A percentile compares a stretch with the other conserved stretches of the same genome.
Conservation (phyloP, 140 eudicot genomes). For the Ambrosia hybrid region DNA sequence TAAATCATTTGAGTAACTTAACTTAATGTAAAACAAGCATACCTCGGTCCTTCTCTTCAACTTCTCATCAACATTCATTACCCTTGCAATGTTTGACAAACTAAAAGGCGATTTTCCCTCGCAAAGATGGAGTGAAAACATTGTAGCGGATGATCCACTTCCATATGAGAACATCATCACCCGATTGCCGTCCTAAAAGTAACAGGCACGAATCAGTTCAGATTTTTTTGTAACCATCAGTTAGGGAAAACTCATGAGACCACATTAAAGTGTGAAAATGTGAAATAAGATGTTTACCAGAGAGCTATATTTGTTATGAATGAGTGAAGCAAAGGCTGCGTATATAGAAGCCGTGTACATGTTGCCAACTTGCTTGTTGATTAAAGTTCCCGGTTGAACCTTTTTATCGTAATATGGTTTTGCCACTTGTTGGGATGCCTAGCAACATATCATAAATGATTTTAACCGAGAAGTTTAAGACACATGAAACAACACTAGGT, state of each 20-base stretch:
- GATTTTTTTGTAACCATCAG: background rate
- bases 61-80: conserved; percentile 69
- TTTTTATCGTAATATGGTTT: conserved; percentile 61
- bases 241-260: background rate
- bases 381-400: conserved; percentile 71
- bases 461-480: background rate
- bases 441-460: conserved; percentile 13
- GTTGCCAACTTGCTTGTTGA: conserved; percentile 86
- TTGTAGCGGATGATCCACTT: conserved; percentile 75
- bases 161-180: conserved; percentile 78
- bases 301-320: conserved; percentile 66
- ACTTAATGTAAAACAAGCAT: background rate
- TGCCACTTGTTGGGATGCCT: conserved; percentile 85
- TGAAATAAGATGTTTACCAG: conserved; percentile 43
- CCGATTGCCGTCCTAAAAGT: conserved; percentile 56
- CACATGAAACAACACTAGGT: too few species aligned
- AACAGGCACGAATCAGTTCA: background rate
- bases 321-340: conserved; percentile 76
- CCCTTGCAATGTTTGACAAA: conserved; percentile 67
- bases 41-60: conserved; percentile 79
- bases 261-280: background rate
- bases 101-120: conserved; percentile 76
- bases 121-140: conserved; percentile 63
- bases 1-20: background rate
- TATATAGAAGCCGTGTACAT: conserved; percentile 89